A percentile compares a stretch with the other conserved stretches of the same genome.
Evolutionary conservation across 2,329 filamentous ascomycete species (phyloP).

Genomic region (Blastomyces emzantsi): DNA sequence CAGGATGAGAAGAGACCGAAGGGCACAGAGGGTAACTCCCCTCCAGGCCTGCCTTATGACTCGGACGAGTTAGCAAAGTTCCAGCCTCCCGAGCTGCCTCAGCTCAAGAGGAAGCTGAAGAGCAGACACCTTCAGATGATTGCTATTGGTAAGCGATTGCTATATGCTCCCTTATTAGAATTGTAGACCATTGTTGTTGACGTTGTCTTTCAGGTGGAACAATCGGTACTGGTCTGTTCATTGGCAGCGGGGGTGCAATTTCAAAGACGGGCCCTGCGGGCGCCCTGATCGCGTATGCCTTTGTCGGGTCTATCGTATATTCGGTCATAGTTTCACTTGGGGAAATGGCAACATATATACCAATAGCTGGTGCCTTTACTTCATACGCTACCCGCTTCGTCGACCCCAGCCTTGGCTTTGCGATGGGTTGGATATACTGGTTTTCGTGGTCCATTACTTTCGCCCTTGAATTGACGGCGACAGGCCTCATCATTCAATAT

Average conservation of each 20-base stretch:
- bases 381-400: conserved; percentile 68
- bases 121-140: conserved; percentile 95
- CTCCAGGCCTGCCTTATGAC: background rate
- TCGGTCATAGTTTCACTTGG: conserved; percentile 59
- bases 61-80: conserved; percentile 30
- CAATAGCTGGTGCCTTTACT: conserved; percentile 67
- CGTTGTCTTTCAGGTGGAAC: conserved; percentile 43
- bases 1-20: conserved; percentile 1
- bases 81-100: conserved; percentile 49
- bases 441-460: conserved; percentile 67
- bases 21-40: too few species aligned
- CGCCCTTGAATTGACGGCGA: conserved; percentile 62
- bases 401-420: conserved; percentile 62
- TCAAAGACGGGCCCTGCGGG: conserved; percentile 56
- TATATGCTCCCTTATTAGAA: too few species aligned
- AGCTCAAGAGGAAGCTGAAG: conserved; percentile 69
- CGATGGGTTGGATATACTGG: conserved; percentile 79
- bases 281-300: conserved; percentile 58
- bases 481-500: conserved; percentile 66
- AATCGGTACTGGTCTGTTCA: conserved; percentile 64
- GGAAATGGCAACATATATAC: conserved; percentile 70
- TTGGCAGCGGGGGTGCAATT: conserved; percentile 57
- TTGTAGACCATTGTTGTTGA: conserved; percentile 1
- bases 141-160: conserved; percentile 54
- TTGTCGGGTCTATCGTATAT: conserved; percentile 64